Percentiles rank a stretch among this genome's conserved stretches.
These are phyloP conservation scores for Calocybe gambosa DNA, from an alignment of 1,284 basidiomycete genomes.

Conservation along the genomic window DNA sequence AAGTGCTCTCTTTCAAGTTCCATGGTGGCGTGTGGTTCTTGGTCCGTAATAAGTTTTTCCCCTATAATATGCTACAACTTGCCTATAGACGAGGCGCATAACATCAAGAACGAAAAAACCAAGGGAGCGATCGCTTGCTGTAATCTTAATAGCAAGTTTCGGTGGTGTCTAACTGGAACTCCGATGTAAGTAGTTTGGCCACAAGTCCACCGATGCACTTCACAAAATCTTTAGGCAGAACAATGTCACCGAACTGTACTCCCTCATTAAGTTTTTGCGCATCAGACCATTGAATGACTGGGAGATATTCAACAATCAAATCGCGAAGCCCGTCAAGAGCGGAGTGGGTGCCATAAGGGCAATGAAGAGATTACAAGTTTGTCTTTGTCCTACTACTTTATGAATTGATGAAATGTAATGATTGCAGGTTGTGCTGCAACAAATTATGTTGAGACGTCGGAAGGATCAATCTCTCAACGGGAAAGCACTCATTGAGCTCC, in stretches of 20 bases:
- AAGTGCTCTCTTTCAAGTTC: slow-evolving; percentile 71
- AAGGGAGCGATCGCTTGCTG: slow-evolving; percentile 81
- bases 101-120: slow-evolving; percentile 91
- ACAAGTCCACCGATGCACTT: neutral
- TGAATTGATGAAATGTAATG: neutral
- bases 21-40: slow-evolving; percentile 84
- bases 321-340: slow-evolving; percentile 75
- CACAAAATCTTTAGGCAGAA: slow-evolving; percentile 56
- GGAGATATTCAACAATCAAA: slow-evolving; percentile 72
- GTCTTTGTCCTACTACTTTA: neutral
- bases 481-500: slow-evolving; percentile 81
- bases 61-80: neutral
- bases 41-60: slow-evolving; percentile 38
- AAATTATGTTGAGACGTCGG: slow-evolving; percentile 86
- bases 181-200: slow-evolving; percentile 56
- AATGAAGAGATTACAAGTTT: slow-evolving; percentile 79
- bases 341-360: slow-evolving; percentile 62
- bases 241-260: slow-evolving; percentile 84
- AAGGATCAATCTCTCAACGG: slow-evolving; percentile 85
- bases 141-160: slow-evolving; percentile 69
- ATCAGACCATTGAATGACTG: slow-evolving; percentile 81
- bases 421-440: slow-evolving; percentile 69
- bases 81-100: slow-evolving; percentile 88
- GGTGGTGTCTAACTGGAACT: slow-evolving; percentile 90
- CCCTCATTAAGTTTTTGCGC: slow-evolving; percentile 84